Conservation (phyloP, 371 early-diverging fungal species). For the Actinomortierella ambigua region DNA sequence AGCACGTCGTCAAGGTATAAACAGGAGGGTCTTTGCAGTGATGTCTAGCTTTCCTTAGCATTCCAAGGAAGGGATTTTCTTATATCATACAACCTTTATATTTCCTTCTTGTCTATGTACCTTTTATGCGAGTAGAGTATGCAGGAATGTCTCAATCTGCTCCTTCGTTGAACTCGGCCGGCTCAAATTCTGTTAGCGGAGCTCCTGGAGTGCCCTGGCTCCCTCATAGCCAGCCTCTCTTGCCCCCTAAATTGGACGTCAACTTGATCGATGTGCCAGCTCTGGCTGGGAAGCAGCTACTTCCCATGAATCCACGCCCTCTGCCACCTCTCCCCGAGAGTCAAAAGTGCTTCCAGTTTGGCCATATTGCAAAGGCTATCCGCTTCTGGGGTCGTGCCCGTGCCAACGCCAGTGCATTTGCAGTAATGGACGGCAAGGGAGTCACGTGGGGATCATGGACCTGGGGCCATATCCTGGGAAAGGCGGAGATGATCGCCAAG, state of each 20-base stretch:
- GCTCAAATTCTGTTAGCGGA: too few species aligned
- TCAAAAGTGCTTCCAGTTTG: constrained; percentile 20
- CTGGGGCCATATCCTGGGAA: constrained; percentile 32
- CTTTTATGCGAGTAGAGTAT: too few species aligned
- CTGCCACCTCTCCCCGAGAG: constrained; percentile 6
- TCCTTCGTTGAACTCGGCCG: too few species aligned
- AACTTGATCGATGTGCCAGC: constrained; percentile 44
- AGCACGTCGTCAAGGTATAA: too few species aligned
- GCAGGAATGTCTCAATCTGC: too few species aligned
- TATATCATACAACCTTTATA: too few species aligned
- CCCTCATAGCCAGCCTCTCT: constrained; percentile 32
- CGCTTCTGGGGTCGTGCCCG: constrained; percentile 27
- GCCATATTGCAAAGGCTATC: constrained; percentile 34
- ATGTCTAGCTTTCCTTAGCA: too few species aligned
- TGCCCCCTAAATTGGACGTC: constrained; percentile 33
- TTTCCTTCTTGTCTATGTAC: too few species aligned
- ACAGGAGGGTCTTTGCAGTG: too few species aligned
- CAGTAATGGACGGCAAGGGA: constrained; percentile 32
- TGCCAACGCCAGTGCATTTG: constrained; percentile 39
- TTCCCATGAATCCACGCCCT: constrained; percentile 16
- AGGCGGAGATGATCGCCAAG: constrained; percentile 37
- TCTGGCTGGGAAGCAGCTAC: constrained; percentile 23
- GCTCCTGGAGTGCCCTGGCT: constrained; percentile 24
- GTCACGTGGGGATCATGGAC: constrained; percentile 36
- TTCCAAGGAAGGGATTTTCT: too few species aligned